phyloP scores from a whole-genome alignment of 345 rosid species.

The Dimocarpus longan region DNA sequence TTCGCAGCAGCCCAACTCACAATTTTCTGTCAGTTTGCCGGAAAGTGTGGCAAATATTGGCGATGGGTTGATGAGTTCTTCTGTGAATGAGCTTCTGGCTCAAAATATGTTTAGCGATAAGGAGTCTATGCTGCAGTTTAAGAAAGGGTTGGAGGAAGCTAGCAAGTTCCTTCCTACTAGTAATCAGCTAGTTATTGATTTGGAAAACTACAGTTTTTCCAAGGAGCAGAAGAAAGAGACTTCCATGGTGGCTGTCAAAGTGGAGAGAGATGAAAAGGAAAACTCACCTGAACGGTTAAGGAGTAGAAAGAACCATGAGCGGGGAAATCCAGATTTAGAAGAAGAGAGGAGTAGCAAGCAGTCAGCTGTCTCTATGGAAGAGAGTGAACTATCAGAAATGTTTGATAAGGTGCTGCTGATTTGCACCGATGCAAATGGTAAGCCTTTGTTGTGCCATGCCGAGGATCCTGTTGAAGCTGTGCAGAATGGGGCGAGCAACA shows the following conservation, averaged over 20 bases:
- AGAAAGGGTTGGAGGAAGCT: conserved; percentile 83
- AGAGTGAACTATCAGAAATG: conserved; percentile 57
- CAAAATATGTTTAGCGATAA: conserved; percentile 54
- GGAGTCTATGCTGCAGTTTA: conserved; percentile 66
- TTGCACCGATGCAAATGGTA: conserved; percentile 23
- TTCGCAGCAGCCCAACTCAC: conserved; percentile 11
- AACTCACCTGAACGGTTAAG: conserved; percentile 29
- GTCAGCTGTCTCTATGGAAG: conserved; percentile 50
- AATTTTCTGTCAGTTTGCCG: conserved; percentile 22
- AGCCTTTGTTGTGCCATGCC: conserved; percentile 1
- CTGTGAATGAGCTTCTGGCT: conserved; percentile 48
- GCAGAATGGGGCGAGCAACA: conserved; percentile 23
- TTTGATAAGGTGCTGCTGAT: conserved; percentile 71
- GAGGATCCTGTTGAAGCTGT: background rate
- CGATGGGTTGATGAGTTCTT: conserved; percentile 32
- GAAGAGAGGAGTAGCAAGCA: conserved; percentile 73
- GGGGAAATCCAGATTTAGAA: conserved; percentile 51
- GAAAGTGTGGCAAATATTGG: conserved; percentile 17
- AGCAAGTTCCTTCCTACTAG: conserved; percentile 78
- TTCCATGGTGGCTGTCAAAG: conserved; percentile 25
- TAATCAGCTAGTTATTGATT: conserved; percentile 43
- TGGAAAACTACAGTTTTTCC: conserved; percentile 28
- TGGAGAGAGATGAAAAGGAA: conserved; percentile 35
- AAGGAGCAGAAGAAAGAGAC: conserved; percentile 18
- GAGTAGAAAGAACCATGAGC: conserved; percentile 55